Conservation (phyloP, 73 alveolate species). For the Durusdinium trenchii region DNA sequence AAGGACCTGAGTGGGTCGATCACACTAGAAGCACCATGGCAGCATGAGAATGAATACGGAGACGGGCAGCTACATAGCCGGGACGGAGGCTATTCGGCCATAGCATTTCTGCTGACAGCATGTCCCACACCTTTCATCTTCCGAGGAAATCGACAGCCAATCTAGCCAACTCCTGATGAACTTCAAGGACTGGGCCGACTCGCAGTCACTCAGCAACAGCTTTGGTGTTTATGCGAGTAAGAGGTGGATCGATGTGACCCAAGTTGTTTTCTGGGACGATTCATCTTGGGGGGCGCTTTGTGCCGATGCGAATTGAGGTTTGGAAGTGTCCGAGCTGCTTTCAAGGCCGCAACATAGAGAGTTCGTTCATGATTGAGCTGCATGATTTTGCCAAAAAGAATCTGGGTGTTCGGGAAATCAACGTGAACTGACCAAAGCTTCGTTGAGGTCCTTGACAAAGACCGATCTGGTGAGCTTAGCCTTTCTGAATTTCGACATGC, state of each 20-base stretch:
- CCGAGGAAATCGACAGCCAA: constrained; percentile 66
- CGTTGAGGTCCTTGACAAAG: constrained; percentile 51
- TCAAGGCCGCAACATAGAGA: constrained; percentile 25
- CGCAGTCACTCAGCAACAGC: constrained; percentile 37
- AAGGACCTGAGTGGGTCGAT: constrained; percentile 90
- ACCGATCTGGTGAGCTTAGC: constrained; percentile 65
- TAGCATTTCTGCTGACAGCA: too few relatives aligned
- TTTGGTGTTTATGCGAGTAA: neutral
- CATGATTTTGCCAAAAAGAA: neutral
- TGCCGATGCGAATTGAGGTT: neutral
- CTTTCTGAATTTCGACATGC: constrained; percentile 87
- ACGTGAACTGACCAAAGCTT: neutral
- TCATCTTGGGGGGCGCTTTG: neutral
- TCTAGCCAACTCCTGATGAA: constrained; percentile 83
- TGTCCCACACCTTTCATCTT: neutral
- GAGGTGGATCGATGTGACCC: neutral
- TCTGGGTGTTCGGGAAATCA: neutral
- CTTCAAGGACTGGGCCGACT: constrained; percentile 78
- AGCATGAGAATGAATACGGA: neutral
- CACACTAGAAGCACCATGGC: constrained; percentile 38
- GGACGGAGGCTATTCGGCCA: too few relatives aligned
- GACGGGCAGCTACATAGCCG: neutral
- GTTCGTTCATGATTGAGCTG: neutral
- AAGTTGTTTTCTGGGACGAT: neutral
- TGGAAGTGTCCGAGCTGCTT: constrained; percentile 91